Conservation (phyloP, 2,329 filamentous ascomycete species). For the Epichloe aotearoae region DNA sequence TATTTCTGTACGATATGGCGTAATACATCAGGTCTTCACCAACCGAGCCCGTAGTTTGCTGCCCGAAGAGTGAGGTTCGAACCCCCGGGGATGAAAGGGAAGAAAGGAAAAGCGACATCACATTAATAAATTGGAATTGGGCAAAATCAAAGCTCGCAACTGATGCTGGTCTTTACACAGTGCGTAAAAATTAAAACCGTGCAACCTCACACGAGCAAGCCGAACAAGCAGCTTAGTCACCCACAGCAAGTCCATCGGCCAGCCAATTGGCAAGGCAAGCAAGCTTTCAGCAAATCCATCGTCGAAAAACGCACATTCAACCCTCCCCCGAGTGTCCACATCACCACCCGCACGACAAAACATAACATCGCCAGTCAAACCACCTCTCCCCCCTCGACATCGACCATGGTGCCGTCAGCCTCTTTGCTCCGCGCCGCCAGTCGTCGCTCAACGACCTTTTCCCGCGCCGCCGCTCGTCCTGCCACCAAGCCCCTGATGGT, state of each 20-base stretch:
- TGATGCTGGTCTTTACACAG: no score
- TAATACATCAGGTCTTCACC: no score
- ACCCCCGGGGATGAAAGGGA: no score
- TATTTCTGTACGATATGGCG: no score
- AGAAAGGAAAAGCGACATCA: no score
- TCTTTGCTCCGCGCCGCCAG: constrained; percentile 58
- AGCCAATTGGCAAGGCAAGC: constrained; percentile 7
- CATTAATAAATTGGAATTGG: constrained; percentile 12
- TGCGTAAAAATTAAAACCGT: no score
- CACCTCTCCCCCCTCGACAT: constrained; percentile 5
- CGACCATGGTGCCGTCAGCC: constrained; percentile 46
- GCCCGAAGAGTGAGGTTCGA: no score
- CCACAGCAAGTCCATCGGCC: constrained; percentile 16
- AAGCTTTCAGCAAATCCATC: constrained; percentile 14
- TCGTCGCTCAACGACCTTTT: constrained; percentile 50
- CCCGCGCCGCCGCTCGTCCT: constrained; percentile 50
- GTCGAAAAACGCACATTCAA: constrained; percentile 11
- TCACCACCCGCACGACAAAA: background rate
- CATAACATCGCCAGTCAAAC: background rate
- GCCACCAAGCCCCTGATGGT: constrained; percentile 41
- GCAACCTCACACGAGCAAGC: constrained; percentile 9
- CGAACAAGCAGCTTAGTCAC: constrained; percentile 19
- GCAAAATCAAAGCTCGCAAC: background rate
- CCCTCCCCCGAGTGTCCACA: constrained; percentile 6
- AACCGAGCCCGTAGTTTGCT: no score